Base-by-base conservation (phyloP, 2,329 filamentous ascomycete genomes). In the Pseudocercospora eumusae region DNA sequence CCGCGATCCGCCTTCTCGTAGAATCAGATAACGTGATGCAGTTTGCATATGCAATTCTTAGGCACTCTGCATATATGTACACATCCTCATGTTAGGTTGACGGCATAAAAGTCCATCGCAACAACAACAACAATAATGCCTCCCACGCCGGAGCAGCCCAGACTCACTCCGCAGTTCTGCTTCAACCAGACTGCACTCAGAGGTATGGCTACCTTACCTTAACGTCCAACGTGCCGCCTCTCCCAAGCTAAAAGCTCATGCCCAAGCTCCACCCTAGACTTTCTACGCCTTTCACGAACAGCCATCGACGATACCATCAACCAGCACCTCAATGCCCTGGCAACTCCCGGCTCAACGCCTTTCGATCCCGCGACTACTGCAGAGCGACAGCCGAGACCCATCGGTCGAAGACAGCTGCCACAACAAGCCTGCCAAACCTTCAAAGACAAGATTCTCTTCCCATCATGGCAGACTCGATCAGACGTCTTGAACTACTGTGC, bases 271-370 rank as follows among this genome's bases (percentile, higher is more conserved):
- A n/a, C 55, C 52, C 3, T 72, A 96, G 95, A 96, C 75, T 99
- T 99, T 75, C 84, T 99, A 21, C 90, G 92, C 42, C 77, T 95
- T 67, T 97, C 93, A 9, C 87, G 95, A 66, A 83, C 86, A 57
- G 86, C 90, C 53, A 88, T 97, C 72, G 95, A 99, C 78, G 95
- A 99, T 77, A 92, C 90, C 49, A 98, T 99, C 73, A 87, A 87
- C 0, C 93, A 96, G 73, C 93, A 96, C 71, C 86, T 99, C 64
- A 98, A 98, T 80, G 91, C 92, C 1, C 84, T 98, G 40, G 80
- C 91, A 49, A 93, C 89, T 0, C 93, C 93, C 0, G 83, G 90
- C 11, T 80, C 82, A 49, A 77, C 78, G 42, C 86, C 87, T 15
- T 98, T 96, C 77, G 89, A 96, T 73, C 90, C 93, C 0, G 79